Conservation (phyloP, 169 alveolate genomes). For the Theileria equi region DNA sequence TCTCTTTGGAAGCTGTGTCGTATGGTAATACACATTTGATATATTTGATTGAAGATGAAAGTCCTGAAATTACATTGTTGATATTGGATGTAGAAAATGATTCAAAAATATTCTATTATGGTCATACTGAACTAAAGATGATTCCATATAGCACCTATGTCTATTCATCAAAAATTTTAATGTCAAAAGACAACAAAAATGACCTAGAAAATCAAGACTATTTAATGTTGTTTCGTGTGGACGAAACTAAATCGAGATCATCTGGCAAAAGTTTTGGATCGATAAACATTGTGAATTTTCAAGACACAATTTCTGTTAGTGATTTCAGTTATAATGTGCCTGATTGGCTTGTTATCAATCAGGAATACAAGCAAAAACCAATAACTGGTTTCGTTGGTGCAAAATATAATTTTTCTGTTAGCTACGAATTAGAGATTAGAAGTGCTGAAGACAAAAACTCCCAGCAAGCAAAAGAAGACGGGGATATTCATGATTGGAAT, state of each 20-base stretch:
- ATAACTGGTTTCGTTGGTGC: not conserved
- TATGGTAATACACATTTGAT: conserved; percentile 34
- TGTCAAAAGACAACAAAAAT: conserved; percentile 12
- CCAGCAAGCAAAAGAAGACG: conserved; percentile 3
- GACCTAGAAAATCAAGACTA: conserved; percentile 40
- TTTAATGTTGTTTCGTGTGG: conserved; percentile 20
- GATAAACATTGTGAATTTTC: conserved; percentile 26
- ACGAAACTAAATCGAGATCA: not conserved
- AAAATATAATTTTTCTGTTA: conserved; percentile 3
- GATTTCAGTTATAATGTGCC: conserved; percentile 55
- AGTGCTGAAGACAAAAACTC: not conserved
- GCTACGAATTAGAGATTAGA: conserved; percentile 39
- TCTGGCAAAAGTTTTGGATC: not conserved
- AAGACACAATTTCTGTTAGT: conserved; percentile 44
- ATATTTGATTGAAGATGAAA: conserved; percentile 39
- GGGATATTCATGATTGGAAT: conserved; percentile 9
- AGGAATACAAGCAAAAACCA: conserved; percentile 10
- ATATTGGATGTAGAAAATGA: conserved; percentile 6
- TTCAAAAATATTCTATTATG: conserved; percentile 25
- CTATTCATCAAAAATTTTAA: conserved; percentile 7
- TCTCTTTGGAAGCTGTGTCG: conserved; percentile 29
- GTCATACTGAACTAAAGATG: conserved; percentile 3
- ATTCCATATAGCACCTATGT: conserved; percentile 36
- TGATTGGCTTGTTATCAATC: conserved; percentile 42
- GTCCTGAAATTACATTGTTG: conserved; percentile 5